phyloP scores from a whole-genome alignment of 768 basidiomycete species.

The Rhizopogon sp. region DNA sequence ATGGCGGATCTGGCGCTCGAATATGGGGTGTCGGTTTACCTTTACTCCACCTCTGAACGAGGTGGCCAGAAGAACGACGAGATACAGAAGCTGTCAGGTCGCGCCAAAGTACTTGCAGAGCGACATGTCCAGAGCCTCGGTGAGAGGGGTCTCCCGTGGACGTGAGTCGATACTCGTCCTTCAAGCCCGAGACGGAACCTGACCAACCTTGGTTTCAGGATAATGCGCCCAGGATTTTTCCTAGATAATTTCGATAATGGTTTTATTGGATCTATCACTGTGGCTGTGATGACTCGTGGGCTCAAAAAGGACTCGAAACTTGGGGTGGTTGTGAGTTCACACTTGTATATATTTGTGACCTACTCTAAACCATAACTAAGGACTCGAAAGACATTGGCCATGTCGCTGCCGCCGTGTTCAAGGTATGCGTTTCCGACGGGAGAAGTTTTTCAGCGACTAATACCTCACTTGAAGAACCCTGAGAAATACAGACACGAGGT shows the following conservation, averaged over 20 bases:
- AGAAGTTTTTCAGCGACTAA: background rate
- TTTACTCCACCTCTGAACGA: conserved; percentile 36
- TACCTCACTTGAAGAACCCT: conserved; percentile 17
- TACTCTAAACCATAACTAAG: conserved; percentile 11
- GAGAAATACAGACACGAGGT: conserved; percentile 17
- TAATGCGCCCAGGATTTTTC: conserved; percentile 38
- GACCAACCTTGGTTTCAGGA: conserved; percentile 15
- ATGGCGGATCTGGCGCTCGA: conserved; percentile 33
- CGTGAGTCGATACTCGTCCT: conserved; percentile 21
- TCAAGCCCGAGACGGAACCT: background rate
- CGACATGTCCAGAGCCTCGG: conserved; percentile 28
- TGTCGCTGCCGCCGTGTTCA: conserved; percentile 29
- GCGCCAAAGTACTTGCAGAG: conserved; percentile 35
- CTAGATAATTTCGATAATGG: conserved; percentile 38
- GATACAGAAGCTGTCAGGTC: conserved; percentile 18
- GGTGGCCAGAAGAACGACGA: conserved; percentile 31
- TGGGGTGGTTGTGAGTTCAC: conserved; percentile 29
- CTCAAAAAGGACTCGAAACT: conserved; percentile 28
- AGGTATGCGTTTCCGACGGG: conserved; percentile 9
- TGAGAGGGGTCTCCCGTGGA: conserved; percentile 30
- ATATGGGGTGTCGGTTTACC: conserved; percentile 27
- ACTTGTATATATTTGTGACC: background rate
- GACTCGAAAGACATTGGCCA: conserved; percentile 30
- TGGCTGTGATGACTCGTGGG: conserved; percentile 28
- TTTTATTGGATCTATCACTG: conserved; percentile 31